phyloP scores from a whole-genome alignment of 225 moss, liverwort and hornwort species.

The Physcomitrellopsis africana region DNA sequence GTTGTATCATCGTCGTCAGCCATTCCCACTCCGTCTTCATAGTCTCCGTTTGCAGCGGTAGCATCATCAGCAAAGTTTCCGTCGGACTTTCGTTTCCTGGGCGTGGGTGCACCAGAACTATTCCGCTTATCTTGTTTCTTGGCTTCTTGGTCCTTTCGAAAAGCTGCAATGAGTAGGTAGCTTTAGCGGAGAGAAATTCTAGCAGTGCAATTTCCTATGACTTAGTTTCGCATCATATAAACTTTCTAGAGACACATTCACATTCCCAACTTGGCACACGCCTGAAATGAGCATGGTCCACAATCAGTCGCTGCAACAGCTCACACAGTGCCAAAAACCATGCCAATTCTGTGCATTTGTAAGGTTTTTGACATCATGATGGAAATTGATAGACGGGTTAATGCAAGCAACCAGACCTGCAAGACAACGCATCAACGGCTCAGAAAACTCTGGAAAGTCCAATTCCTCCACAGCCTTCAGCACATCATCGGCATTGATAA shows the following conservation, averaged over 20 bases:
- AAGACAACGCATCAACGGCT: slow-evolving; percentile 67
- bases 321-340: background rate
- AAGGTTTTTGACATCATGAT: slow-evolving; percentile 3
- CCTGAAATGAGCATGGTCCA: background rate
- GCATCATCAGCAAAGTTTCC: slow-evolving; percentile 41
- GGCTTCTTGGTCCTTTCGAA: slow-evolving; percentile 60
- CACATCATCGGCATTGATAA: slow-evolving; percentile 92
- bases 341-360: slow-evolving; percentile 1
- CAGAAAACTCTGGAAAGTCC: slow-evolving; percentile 79
- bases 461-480: slow-evolving; percentile 91
- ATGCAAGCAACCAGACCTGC: slow-evolving; percentile 39
- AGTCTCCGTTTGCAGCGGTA: slow-evolving; percentile 46
- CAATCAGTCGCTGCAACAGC: background rate
- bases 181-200: background rate
- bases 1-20: slow-evolving; percentile 54
- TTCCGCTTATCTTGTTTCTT: slow-evolving; percentile 66
- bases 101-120: slow-evolving; percentile 32
- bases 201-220: background rate
- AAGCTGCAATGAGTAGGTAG: slow-evolving; percentile 34
- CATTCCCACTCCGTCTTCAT: slow-evolving; percentile 44
- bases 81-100: slow-evolving; percentile 55
- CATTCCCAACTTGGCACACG: background rate
- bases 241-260: slow-evolving; percentile 6
- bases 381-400: background rate
- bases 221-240: background rate